Conservation (phyloP, 2,329 filamentous ascomycete species). For the Alternaria arbusti region DNA sequence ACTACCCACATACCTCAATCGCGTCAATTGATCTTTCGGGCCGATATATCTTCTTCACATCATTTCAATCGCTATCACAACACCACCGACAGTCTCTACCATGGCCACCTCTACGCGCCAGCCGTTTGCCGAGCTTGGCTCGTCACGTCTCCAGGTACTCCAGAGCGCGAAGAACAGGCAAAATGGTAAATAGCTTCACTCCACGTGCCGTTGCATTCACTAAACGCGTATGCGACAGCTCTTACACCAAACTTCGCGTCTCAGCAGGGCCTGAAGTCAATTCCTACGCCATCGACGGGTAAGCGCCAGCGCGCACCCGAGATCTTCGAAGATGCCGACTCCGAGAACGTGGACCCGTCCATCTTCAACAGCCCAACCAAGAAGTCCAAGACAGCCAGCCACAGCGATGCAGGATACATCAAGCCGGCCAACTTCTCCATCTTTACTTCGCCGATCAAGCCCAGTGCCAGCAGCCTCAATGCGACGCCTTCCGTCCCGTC, state of each 20-base stretch:
- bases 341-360: slow-evolving; percentile 66
- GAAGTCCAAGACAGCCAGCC: slow-evolving; percentile 54
- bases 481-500: slow-evolving; percentile 38
- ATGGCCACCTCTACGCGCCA: slow-evolving; percentile 64
- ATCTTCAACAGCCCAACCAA: slow-evolving; percentile 60
- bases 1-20: neutral
- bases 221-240: slow-evolving; percentile 38
- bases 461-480: slow-evolving; percentile 28
- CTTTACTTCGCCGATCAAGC: slow-evolving; percentile 35
- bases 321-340: slow-evolving; percentile 57
- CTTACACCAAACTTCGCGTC: slow-evolving; percentile 41
- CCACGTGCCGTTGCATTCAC: slow-evolving; percentile 4
- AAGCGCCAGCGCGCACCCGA: slow-evolving; percentile 56
- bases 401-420: slow-evolving; percentile 36
- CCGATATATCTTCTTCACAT: neutral
- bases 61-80: neutral
- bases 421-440: slow-evolving; percentile 53
- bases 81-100: slow-evolving; percentile 10
- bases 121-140: slow-evolving; percentile 76
- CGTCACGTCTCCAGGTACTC: slow-evolving; percentile 71
- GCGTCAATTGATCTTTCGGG: slow-evolving; percentile 1
- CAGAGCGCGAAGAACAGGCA: slow-evolving; percentile 81
- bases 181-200: slow-evolving; percentile 55
- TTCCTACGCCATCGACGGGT: slow-evolving; percentile 37
- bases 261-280: slow-evolving; percentile 35